A percentile compares a stretch with the other conserved stretches of the same genome.
These are phyloP conservation scores for Trichaptum fuscoviolaceum DNA, from an alignment of 768 basidiomycete genomes.

Conservation along the genomic window DNA sequence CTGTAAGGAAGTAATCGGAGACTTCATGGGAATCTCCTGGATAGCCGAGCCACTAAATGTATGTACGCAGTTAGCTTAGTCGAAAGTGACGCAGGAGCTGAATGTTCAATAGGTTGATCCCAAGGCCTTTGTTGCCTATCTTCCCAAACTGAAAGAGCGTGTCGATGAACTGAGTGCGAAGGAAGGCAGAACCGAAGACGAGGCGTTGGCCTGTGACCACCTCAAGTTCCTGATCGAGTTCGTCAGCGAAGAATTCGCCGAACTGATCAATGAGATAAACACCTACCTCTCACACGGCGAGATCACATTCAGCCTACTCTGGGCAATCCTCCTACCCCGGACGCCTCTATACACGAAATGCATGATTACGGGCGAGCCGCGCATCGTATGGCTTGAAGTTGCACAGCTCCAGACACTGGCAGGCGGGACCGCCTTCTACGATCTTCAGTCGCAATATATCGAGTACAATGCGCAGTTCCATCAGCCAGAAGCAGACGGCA, in stretches of 20 bases:
- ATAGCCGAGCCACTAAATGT: not conserved
- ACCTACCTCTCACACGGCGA: constrained; percentile 10
- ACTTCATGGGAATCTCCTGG: not conserved
- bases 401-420: not conserved
- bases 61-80: not conserved
- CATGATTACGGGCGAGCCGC: not conserved
- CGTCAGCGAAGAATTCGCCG: not conserved
- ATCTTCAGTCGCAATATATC: not conserved
- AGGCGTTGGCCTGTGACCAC: constrained; percentile 6
- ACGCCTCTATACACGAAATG: constrained; percentile 10
- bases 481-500: constrained; percentile 5
- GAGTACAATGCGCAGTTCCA: constrained; percentile 14
- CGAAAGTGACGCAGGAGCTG: not conserved
- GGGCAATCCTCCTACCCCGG: constrained; percentile 13
- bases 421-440: constrained; percentile 1
- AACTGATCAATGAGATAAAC: constrained; percentile 6
- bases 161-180: not conserved
- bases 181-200: not conserved
- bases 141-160: not conserved
- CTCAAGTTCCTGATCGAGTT: not conserved
- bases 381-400: not conserved
- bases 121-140: not conserved
- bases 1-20: not conserved
- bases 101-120: not conserved
- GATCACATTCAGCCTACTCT: constrained; percentile 15